Evolutionary conservation across 768 basidiomycete genomes (phyloP).

Genomic region (Lentinula detonsa): DNA sequence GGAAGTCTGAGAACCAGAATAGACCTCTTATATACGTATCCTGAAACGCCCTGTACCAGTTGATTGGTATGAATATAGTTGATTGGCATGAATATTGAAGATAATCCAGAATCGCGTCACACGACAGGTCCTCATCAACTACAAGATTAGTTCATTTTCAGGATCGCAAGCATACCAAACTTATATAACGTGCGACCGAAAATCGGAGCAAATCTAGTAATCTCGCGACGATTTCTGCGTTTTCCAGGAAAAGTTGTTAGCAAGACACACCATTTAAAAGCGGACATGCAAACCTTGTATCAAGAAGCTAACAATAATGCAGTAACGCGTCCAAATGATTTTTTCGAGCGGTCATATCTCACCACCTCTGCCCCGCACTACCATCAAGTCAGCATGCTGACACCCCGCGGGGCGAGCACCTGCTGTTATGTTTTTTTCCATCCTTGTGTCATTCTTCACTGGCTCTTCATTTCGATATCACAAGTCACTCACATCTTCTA

Average conservation of each 20-base stretch:
- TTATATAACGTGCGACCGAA: no score
- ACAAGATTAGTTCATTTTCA: no score
- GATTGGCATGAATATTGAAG: neutral
- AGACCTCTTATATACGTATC: neutral
- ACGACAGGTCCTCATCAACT: neutral
- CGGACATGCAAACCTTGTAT: no score
- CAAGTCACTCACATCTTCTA: neutral
- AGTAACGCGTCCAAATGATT: no score
- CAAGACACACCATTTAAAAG: no score
- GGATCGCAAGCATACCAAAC: no score
- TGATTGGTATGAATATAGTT: neutral
- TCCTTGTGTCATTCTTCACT: neutral
- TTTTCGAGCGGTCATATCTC: no score
- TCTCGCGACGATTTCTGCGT: no score
- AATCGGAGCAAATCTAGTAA: no score
- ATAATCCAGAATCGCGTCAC: neutral
- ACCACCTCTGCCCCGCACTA: no score
- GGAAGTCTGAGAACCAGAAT: neutral
- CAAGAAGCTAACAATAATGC: no score
- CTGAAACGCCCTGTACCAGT: neutral
- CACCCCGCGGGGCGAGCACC: neutral
- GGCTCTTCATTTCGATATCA: neutral
- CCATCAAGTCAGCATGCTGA: neutral
- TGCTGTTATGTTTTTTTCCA: neutral
- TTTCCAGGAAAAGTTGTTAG: no score